Percentiles rank a stretch among this genome's conserved stretches.
Conservation (phyloP, 108 stramenopile genomes). For the Fistulifera solaris region DNA sequence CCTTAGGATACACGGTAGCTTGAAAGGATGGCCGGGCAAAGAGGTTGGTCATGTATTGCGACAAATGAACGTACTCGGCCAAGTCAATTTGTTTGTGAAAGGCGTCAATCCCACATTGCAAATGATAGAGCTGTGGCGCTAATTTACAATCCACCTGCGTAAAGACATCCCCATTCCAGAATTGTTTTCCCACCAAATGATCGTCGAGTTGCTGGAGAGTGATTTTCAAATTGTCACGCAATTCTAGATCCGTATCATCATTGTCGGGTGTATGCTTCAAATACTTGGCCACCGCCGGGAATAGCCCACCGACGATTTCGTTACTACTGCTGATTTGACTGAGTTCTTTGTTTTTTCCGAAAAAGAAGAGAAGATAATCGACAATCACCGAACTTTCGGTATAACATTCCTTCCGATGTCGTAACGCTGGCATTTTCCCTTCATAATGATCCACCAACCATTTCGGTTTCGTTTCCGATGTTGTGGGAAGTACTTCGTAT, state of each 20-base stretch:
- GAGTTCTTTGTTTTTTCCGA: slow-evolving; percentile 19
- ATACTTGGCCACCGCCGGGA: slow-evolving; percentile 74
- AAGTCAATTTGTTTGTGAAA: slow-evolving; percentile 54
- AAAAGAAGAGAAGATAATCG: slow-evolving; percentile 81
- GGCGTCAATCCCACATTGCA: slow-evolving; percentile 41
- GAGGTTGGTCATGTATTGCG: slow-evolving; percentile 48
- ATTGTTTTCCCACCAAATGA: slow-evolving; percentile 28
- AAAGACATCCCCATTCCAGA: slow-evolving; percentile 38
- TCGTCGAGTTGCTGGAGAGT: slow-evolving; percentile 36
- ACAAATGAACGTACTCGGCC: slow-evolving; percentile 31
- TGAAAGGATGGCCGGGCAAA: slow-evolving; percentile 52
- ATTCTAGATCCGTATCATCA: slow-evolving; percentile 36
- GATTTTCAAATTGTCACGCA: slow-evolving; percentile 24
- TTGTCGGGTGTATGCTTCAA: slow-evolving; percentile 55
- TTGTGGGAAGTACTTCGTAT: slow-evolving; percentile 52
- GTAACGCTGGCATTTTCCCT: slow-evolving; percentile 73
- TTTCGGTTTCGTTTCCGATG: slow-evolving; percentile 56
- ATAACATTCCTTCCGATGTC: slow-evolving; percentile 79
- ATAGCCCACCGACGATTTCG: slow-evolving; percentile 50
- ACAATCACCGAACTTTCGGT: slow-evolving; percentile 70
- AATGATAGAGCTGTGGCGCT: slow-evolving; percentile 72
- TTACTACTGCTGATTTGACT: not conserved
- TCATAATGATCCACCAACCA: slow-evolving; percentile 74
- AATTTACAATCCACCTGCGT: slow-evolving; percentile 62
- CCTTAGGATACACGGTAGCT: slow-evolving; percentile 51